These are phyloP conservation scores for Ophiostoma himal-ulmi DNA, from an alignment of 2,329 filamentous ascomycete species.

Conservation along the genomic window DNA sequence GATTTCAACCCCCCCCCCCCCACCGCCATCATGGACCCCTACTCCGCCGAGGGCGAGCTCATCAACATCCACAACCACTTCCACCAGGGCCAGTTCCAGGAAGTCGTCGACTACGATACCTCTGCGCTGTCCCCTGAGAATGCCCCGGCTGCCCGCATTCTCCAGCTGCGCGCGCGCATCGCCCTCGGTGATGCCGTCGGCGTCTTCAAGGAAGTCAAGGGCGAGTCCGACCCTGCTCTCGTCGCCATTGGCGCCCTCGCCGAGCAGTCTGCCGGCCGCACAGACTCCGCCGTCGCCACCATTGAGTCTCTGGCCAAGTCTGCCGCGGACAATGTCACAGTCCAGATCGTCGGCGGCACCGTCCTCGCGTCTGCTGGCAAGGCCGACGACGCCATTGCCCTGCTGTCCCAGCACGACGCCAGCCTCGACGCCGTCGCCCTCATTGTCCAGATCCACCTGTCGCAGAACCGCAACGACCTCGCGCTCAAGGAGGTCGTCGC, in stretches of 20 bases:
- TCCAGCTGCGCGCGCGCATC: constrained; percentile 75
- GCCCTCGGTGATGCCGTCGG: constrained; percentile 72
- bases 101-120: constrained; percentile 80
- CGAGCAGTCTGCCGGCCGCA: constrained; percentile 55
- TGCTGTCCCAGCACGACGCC: constrained; percentile 78
- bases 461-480: constrained; percentile 85
- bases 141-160: constrained; percentile 65
- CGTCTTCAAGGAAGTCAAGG: constrained; percentile 63
- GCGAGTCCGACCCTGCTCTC: constrained; percentile 62
- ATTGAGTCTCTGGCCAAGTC: constrained; percentile 63
- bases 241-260: constrained; percentile 72
- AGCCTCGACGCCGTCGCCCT: constrained; percentile 77
- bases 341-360: constrained; percentile 77
- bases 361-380: constrained; percentile 74
- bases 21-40: constrained; percentile 55
- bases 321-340: constrained; percentile 65
- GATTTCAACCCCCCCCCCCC: background rate
- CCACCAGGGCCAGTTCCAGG: constrained; percentile 76
- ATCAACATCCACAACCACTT: constrained; percentile 67
- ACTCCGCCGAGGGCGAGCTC: constrained; percentile 64
- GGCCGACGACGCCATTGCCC: constrained; percentile 74
- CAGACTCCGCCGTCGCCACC: constrained; percentile 55
- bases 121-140: constrained; percentile 74
- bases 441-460: constrained; percentile 85
- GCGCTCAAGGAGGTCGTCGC: constrained; percentile 82